Evolutionary conservation across 1,284 basidiomycete species (phyloP).

Genomic region (Mrakiaceae sp.): DNA sequence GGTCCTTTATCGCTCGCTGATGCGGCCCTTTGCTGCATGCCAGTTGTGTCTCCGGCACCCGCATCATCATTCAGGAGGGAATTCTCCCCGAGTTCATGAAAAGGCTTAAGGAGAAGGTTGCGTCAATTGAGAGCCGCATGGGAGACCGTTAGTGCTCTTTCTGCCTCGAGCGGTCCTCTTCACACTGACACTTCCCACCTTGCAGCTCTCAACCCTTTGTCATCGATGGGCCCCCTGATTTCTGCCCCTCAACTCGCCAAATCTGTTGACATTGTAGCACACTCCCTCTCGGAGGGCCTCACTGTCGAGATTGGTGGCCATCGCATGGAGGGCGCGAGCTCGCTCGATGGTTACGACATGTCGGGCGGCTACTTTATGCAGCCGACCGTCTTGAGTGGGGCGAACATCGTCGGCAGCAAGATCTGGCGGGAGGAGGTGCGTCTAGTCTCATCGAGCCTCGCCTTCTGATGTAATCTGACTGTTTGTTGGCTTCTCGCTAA

Average conservation of each 20-base stretch:
- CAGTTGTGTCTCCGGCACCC: constrained; percentile 55
- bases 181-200: neutral
- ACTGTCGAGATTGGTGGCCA: constrained; percentile 50
- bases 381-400: constrained; percentile 53
- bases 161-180: neutral
- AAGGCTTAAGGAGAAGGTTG: constrained; percentile 49
- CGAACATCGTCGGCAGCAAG: constrained; percentile 47
- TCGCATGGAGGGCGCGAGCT: constrained; percentile 47
- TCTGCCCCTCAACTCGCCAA: constrained; percentile 50
- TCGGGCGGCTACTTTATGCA: constrained; percentile 58
- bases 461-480: neutral
- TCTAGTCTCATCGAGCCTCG: neutral
- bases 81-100: constrained; percentile 57
- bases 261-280: constrained; percentile 48
- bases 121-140: constrained; percentile 53
- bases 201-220: constrained; percentile 53
- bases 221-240: constrained; percentile 65
- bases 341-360: constrained; percentile 56
- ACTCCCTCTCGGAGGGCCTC: constrained; percentile 37
- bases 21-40: neutral
- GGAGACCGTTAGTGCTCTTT: constrained; percentile 50
- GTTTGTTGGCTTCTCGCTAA: neutral
- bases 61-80: constrained; percentile 54
- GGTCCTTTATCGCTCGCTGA: neutral
- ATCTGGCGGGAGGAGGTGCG: constrained; percentile 61